Percentiles rank a stretch among this genome's conserved stretches.
phyloP scores from a whole-genome alignment of 2,329 filamentous ascomycete species.

The Pseudopithomyces maydicus region DNA sequence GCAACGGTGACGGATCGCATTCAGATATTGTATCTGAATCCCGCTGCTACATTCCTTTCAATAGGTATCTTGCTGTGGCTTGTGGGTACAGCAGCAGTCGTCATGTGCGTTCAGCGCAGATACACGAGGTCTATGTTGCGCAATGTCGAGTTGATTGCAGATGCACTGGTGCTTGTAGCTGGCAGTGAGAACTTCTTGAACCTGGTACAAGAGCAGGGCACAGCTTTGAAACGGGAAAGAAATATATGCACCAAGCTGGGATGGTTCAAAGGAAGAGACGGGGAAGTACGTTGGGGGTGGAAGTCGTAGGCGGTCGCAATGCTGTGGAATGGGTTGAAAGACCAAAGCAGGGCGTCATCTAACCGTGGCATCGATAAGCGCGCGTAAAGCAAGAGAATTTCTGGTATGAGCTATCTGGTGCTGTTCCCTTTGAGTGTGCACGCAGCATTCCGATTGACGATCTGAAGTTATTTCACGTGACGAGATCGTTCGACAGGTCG shows the following conservation, averaged over 20 bases:
- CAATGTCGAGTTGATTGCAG: conserved; percentile 29
- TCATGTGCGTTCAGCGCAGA: conserved; percentile 20
- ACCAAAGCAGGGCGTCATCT: not conserved
- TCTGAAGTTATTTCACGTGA: too few species aligned
- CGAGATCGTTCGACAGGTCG: not conserved
- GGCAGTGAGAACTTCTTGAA: conserved; percentile 28
- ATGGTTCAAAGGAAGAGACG: conserved; percentile 26
- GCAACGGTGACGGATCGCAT: conserved; percentile 19
- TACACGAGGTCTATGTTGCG: conserved; percentile 21
- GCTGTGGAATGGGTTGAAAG: conserved; percentile 22
- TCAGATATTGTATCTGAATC: conserved; percentile 25
- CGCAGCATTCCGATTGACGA: too few species aligned
- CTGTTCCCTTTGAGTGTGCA: too few species aligned
- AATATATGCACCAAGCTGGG: conserved; percentile 21
- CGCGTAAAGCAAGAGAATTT: not conserved
- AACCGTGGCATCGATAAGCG: not conserved
- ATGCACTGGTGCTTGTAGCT: conserved; percentile 27
- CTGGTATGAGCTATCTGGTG: too few species aligned
- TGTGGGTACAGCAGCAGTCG: conserved; percentile 16
- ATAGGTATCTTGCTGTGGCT: conserved; percentile 26
- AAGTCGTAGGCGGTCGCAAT: conserved; percentile 25
- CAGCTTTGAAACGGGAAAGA: conserved; percentile 14
- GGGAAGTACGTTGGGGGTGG: conserved; percentile 28
- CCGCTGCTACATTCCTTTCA: conserved; percentile 22
- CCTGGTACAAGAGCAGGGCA: conserved; percentile 20